These are phyloP conservation scores for Fraxinus nigra DNA, from an alignment of 305 asterid species.

Conservation along the genomic window DNA sequence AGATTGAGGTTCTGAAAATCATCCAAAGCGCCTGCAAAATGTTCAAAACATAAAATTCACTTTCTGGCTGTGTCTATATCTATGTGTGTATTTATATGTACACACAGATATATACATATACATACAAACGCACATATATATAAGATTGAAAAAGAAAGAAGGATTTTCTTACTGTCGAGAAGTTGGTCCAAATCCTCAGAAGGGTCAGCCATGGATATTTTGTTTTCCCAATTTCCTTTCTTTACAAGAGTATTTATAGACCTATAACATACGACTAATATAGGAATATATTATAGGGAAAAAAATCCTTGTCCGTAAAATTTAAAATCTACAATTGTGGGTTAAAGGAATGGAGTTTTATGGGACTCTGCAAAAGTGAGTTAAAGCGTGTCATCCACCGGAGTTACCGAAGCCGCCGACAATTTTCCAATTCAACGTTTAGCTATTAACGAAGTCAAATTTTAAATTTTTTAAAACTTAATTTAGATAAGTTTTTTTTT, in stretches of 20 bases:
- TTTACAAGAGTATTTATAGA: neutral
- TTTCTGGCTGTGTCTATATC: neutral
- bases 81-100: neutral
- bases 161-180: conserved; percentile 70
- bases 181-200: conserved; percentile 90
- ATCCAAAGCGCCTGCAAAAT: conserved; percentile 91
- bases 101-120: neutral
- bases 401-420: neutral
- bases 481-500: neutral
- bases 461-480: too few species aligned
- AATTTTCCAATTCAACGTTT: neutral
- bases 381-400: neutral
- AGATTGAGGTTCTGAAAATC: conserved; percentile 94
- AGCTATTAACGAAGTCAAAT: neutral
- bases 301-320: neutral
- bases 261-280: neutral
- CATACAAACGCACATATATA: neutral
- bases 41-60: neutral
- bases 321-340: neutral
- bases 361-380: neutral
- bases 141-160: neutral
- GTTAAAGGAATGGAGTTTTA: neutral
- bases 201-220: conserved; percentile 59
- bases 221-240: conserved; percentile 10
- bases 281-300: neutral